Evolutionary conservation across 2,329 filamentous ascomycete species (phyloP), one percentile per base, ranked within the genome.

Genomic region (Fonsecaea pedrosoi): DNA sequence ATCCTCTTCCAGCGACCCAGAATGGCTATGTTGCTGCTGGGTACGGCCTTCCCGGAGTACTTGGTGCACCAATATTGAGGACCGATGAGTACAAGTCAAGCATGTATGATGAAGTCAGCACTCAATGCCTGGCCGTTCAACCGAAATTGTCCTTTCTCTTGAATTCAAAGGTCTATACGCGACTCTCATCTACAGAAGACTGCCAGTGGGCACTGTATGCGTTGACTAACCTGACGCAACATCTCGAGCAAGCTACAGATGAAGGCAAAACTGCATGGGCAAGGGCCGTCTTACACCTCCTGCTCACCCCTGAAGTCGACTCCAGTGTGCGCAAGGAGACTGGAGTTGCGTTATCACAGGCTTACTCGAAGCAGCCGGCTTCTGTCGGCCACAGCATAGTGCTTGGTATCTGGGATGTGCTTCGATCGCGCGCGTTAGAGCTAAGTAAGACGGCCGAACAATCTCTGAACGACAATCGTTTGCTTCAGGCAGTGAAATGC

Each of bases 141-240:
- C 89, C 92, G 0, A 97, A 96, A 76, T 89, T 91, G 13, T 96
- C 94, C 0, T 95, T 96, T 77, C 82, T 98, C 21, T 83, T 98
- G 5, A 97, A 92, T 74, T 86, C 90, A 38, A 90, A 91, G 68
- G 87, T 97, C 4, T 98, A 95, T 78, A 89, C 89, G 42, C 97
- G 97, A 75, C 75, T 97, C 30, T 84, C 85, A 1, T 80, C 83
- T 0, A 88, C 90, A 64, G 91, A 94, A 61, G 95, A 99, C 73
- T 82, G 93, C 21, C 83, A 82, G 62, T 97, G 95, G 92, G 85
- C 92, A 60, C 82, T 89, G 50, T 86, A 88, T 70, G 90, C 92
- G 35, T 81, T 98, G 57, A 81, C 85, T 15, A 85, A 88, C 32
- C 80, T 90, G 15, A 85, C 88, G 15, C 76, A 82, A 15, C 81